phyloP scores from a whole-genome alignment of 2,329 filamentous ascomycete species.

The Colletotrichum zoysiae region DNA sequence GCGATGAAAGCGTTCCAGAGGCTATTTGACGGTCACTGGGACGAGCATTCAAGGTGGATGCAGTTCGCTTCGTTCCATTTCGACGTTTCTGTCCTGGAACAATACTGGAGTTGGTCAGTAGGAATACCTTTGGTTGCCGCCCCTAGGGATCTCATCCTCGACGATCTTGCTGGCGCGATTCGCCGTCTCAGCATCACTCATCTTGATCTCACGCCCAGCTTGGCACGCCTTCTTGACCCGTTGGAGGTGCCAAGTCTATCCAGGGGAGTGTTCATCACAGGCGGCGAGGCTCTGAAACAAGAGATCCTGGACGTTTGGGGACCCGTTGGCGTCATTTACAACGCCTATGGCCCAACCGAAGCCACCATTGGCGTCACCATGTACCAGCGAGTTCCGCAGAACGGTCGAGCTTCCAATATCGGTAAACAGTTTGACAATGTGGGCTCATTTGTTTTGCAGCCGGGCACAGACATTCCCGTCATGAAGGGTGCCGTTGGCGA shows the following conservation, averaged over 20 bases:
- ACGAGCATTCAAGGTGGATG: conserved; percentile 80
- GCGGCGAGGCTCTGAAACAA: conserved; percentile 88
- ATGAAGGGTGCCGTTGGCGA: conserved; percentile 85
- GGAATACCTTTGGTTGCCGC: conserved; percentile 87
- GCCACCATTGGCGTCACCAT: conserved; percentile 94
- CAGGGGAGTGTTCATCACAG: conserved; percentile 90
- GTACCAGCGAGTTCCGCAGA: conserved; percentile 82
- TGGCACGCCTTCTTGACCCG: conserved; percentile 83
- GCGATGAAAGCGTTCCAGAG: conserved; percentile 88
- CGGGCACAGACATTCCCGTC: conserved; percentile 77
- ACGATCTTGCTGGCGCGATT: conserved; percentile 83
- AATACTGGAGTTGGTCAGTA: conserved; percentile 96
- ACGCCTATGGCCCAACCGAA: conserved; percentile 93
- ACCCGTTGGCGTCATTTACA: conserved; percentile 83
- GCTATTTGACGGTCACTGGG: conserved; percentile 82
- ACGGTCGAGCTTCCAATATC: conserved; percentile 89
- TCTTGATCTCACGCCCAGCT: conserved; percentile 90
- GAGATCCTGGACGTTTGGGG: conserved; percentile 93
- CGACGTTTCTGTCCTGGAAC: conserved; percentile 91
- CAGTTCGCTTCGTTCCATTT: conserved; percentile 97
- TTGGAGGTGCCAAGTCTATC: conserved; percentile 84
- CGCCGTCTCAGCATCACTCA: conserved; percentile 82
- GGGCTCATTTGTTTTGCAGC: conserved; percentile 81
- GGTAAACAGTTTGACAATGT: conserved; percentile 90
- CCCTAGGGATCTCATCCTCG: conserved; percentile 85